Evolutionary conservation across 129 eudicot species (phyloP).

Genomic region (Escallonia rubra): DNA sequence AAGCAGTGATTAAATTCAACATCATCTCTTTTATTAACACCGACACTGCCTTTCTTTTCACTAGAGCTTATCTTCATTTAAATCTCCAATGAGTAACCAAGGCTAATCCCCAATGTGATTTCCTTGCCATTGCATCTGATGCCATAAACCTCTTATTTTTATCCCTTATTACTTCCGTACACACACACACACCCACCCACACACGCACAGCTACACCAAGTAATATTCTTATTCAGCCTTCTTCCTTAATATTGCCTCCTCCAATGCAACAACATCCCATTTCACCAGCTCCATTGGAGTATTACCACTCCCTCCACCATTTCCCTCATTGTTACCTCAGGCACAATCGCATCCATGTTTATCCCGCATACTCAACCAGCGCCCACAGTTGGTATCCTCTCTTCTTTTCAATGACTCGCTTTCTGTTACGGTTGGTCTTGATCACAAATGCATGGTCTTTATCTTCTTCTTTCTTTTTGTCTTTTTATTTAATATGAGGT

Average conservation of each 20-base stretch:
- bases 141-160: too few species aligned
- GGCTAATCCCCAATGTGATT: too few species aligned
- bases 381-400: slow-evolving; percentile 39
- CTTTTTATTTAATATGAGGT: not conserved
- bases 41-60: too few species aligned
- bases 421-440: too few species aligned
- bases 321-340: slow-evolving; percentile 1
- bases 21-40: too few species aligned
- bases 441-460: not conserved
- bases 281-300: not conserved
- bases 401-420: not conserved
- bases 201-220: not conserved
- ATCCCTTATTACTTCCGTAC: too few species aligned
- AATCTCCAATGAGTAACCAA: too few species aligned
- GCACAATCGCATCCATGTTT: slow-evolving; percentile 2
- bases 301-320: slow-evolving; percentile 16
- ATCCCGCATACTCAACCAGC: slow-evolving; percentile 24
- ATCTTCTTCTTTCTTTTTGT: not conserved
- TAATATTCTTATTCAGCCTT: slow-evolving; percentile 1
- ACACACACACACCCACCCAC: not conserved
- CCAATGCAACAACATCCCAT: not conserved
- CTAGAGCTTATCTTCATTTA: too few species aligned
- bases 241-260: slow-evolving; percentile 12
- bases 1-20: too few species aligned
- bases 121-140: too few species aligned